Evolutionary conservation across 805 yeast genomes (phyloP), one percentile per base, ranked within the genome.

Genomic region (Yamadazyma kitorensis): DNA sequence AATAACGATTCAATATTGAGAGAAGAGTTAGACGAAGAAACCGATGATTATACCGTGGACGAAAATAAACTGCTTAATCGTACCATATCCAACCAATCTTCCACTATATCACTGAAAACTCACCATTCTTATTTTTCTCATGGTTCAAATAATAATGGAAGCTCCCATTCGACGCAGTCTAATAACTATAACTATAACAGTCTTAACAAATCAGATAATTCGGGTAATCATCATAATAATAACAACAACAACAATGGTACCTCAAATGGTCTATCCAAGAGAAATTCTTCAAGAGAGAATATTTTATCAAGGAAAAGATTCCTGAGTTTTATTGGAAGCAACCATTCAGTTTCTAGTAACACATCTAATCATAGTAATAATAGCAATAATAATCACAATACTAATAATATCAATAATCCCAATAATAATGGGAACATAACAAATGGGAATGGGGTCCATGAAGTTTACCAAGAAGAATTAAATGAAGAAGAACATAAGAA

Each of bases 11-110:
- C 34, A 7, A 17, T 23, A 7, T 11, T 35, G 8, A 40, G 46
- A 27, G 57, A 54, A 31, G 52, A 45, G 7, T 37, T 45, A 4
- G 54, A 47, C 17, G 45, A 41, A 27, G 55, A 44, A 5, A 31
- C 25, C 4, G 47, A 43, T 5, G 40, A 38, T 5, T 33, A 17
- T 24, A 12, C 23, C 5, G 24, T 6, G 5, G 43, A 43, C 22
- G 47, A 40, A 12, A 27, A 12, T 9, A 37, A 41, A 27, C 35
- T 24, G 28, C 33, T 44, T 14, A 27, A 36, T 16, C 18, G 45
- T 11, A 41, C 45, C 1, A 23, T 31, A 10, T 44, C 48, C 7
- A 39, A 36, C 17, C 43, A 44, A 20, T 41, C 45, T 3, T 44
- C 48, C 7, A 30, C 40, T n/a, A 33, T 36, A 5, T 40, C 44